Base-by-base conservation (phyloP, 805 yeast species). In the Zygosaccharomyces lentus region DNA sequence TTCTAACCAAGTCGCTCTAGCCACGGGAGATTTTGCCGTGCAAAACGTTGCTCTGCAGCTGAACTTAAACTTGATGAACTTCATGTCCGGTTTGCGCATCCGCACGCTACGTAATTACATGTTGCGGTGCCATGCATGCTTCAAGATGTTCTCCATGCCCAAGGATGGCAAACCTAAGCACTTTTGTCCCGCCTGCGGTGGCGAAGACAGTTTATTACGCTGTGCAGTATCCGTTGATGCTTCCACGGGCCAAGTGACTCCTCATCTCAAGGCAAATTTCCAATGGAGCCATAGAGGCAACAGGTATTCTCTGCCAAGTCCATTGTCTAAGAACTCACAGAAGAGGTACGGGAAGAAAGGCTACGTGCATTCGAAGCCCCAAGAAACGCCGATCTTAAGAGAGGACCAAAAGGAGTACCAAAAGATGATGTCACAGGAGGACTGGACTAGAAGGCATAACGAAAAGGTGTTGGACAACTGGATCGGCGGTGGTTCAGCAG, bases 121-220 rank as follows among this genome's bases (percentile, higher is more conserved):
- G 97, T 76, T 87, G 61, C 76, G 99, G 67, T 93, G 99, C 66
- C 96, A 93, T 66, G 99, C 97, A 0, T 93, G 99, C 70, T 93
- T 93, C 78, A 73, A 77, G 48, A 72, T 93, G 63, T 70, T 82
- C 10, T 90, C 96, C 6, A 74, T 87, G 46, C 87, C 91, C 23
- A 84, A 82, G 57, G 76, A 78, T 52, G 90, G 90, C 2, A 76
- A 74, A 34, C 80, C 90, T 37, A 79, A 79, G 57, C 96, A 89
- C 66, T 93, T 93, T 71, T 93, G 99, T 66, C 86, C 96, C 12
- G 77, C 81, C 43, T 93, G 99, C 74, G 99, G 99, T 50, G 96
- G 97, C 42, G 62, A 64, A 37, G 80, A 83, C 48, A 91, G 99
- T 0, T 69, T 93, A 48, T 64, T 90, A 55, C 77, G 98, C 67